phyloP scores from a whole-genome alignment of 345 rosid species.

The Citrus inodora region DNA sequence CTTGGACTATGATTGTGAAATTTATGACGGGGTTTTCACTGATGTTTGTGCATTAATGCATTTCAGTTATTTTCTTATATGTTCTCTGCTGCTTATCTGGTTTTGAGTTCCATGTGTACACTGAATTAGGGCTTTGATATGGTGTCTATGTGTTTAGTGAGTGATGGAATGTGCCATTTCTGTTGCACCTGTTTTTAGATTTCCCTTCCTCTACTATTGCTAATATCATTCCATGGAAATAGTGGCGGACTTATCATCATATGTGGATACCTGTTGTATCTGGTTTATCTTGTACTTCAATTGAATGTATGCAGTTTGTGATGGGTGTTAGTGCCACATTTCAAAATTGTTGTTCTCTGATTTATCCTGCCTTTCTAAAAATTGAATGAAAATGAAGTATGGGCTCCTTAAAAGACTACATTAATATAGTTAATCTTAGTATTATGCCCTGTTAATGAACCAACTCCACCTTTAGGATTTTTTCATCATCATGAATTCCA shows the following conservation, averaged over 20 bases:
- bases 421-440: neutral
- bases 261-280: neutral
- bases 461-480: neutral
- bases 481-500: neutral
- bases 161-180: neutral
- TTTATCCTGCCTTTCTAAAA: neutral
- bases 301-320: neutral
- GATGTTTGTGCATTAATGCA: neutral
- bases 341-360: neutral
- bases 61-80: neutral
- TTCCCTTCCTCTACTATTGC: neutral
- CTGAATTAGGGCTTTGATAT: neutral
- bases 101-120: neutral
- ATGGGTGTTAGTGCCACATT: neutral
- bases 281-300: neutral
- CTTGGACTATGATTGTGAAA: conserved; percentile 1
- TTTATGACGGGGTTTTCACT: neutral
- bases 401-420: neutral
- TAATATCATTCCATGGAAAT: neutral
- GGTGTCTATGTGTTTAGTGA: neutral
- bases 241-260: neutral
- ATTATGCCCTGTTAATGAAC: neutral
- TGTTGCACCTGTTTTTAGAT: neutral
- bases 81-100: neutral
- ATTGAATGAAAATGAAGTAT: neutral